Evolutionary conservation across 495 filamentous ascomycete genomes (phyloP), one percentile per base, ranked within the genome.

Genomic region (Platismatia glauca): DNA sequence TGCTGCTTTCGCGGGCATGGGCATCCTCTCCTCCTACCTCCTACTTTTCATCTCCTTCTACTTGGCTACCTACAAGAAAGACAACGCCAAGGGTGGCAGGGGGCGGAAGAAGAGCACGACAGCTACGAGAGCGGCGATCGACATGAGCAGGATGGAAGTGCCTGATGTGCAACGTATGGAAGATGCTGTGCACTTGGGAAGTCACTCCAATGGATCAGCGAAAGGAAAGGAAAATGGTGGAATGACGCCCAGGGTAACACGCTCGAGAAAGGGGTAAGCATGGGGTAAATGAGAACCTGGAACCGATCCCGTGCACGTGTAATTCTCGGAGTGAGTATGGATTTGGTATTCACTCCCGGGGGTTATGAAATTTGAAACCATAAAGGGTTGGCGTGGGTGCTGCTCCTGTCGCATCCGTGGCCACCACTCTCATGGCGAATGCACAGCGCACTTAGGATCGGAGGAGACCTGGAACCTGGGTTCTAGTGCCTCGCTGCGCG

Each of bases 41-140:
- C 79, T 97, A 66, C 89, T 98, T 62, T 98, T 98, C 84, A 96
- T 98, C 79, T 91, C 88, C 57, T 98, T 98, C 88, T 98, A 98
- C 83, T 79, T 95, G 66, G 90, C 90, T 56, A 98, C 94, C 60
- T 98, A 98, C 80, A 91, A 89, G 77, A 96, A 95, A 84, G 82
- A 82, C 70, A 90, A 89, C 80, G 73, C 79, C 68, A 67, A 68
- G 58, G 65, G 66, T 33, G 59, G 68, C 46, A 67, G 31, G 56
- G 61, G 65, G 20, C 48, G 65, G 29, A 67, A 46, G 61, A 57
- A 74, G 70, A 72, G 76, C 57, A 72, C 84, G 77, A 77, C 79
- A 65, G 72, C 77, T 71, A 77, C 74, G 62, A 75, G 78, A 67
- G 77, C 80, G 55, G 69, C 78, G 22, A 81, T 81, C 61, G 79